A percentile compares a stretch with the other conserved stretches of the same genome.
These are phyloP conservation scores for Atalantia buxifolia DNA, from an alignment of 345 rosid genomes.

Conservation along the genomic window DNA sequence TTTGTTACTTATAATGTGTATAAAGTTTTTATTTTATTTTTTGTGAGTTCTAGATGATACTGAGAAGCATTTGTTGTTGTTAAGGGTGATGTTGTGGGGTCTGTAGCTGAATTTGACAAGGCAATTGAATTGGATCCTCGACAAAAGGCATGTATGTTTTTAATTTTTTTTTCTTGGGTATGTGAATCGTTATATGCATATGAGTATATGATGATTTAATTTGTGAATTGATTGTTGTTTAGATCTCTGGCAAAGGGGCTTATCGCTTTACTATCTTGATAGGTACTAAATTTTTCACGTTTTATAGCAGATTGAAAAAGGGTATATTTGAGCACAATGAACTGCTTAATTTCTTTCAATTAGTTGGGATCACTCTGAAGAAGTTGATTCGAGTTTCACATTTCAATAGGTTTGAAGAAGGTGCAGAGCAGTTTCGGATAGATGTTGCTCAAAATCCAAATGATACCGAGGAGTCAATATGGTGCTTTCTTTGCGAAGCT, in stretches of 20 bases:
- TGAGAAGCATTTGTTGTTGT: slow-evolving; percentile 6
- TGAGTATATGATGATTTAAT: neutral
- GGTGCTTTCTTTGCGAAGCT: slow-evolving; percentile 93
- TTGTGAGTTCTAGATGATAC: neutral
- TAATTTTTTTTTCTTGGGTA: neutral
- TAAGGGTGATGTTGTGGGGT: slow-evolving; percentile 82
- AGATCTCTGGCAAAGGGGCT: slow-evolving; percentile 64
- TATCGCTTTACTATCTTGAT: slow-evolving; percentile 54
- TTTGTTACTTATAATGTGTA: neutral
- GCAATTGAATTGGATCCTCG: slow-evolving; percentile 78
- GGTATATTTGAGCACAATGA: neutral
- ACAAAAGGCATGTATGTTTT: slow-evolving; percentile 79
- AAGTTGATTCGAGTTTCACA: slow-evolving; percentile 4
- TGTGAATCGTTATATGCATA: neutral
- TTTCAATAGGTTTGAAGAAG: slow-evolving; percentile 69
- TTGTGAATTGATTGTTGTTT: slow-evolving; percentile 8
- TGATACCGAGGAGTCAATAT: slow-evolving; percentile 91
- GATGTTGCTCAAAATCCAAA: slow-evolving; percentile 92
- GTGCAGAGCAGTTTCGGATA: slow-evolving; percentile 82
- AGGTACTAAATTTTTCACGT: slow-evolving; percentile 28
- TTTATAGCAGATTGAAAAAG: neutral
- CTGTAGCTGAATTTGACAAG: slow-evolving; percentile 65
- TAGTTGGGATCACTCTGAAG: neutral
- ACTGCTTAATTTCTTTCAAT: neutral
- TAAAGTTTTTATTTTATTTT: neutral